phyloP scores from a whole-genome alignment of 2,329 filamentous ascomycete genomes.

The Tolypocladium paradoxum region DNA sequence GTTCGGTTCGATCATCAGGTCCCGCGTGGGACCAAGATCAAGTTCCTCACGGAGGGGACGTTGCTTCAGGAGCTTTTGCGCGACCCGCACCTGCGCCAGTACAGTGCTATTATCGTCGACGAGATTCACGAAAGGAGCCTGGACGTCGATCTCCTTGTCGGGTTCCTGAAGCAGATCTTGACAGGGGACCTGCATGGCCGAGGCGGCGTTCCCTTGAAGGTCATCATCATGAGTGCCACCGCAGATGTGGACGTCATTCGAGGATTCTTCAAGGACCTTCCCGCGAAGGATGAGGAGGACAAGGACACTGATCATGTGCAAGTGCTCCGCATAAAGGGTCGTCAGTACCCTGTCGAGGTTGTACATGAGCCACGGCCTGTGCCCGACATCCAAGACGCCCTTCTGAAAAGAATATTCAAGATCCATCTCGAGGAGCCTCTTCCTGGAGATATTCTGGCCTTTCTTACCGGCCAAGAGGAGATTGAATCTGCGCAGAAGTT shows the following conservation, averaged over 20 bases:
- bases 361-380: conserved; percentile 65
- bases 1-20: conserved; percentile 88
- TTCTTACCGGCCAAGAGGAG: conserved; percentile 85
- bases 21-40: conserved; percentile 74
- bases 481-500: conserved; percentile 74
- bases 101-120: conserved; percentile 86
- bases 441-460: conserved; percentile 90
- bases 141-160: conserved; percentile 83
- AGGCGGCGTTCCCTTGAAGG: conserved; percentile 67
- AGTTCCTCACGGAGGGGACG: conserved; percentile 95
- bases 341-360: conserved; percentile 75
- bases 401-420: conserved; percentile 73
- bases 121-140: conserved; percentile 95
- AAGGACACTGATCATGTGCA: conserved; percentile 15
- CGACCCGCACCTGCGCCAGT: conserved; percentile 72
- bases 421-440: conserved; percentile 80
- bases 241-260: conserved; percentile 73
- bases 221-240: conserved; percentile 95
- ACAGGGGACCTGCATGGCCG: conserved; percentile 50
- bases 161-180: conserved; percentile 75
- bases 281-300: conserved; percentile 3
- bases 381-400: conserved; percentile 69
- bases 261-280: conserved; percentile 53
- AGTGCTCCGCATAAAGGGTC: conserved; percentile 64
- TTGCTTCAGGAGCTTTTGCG: conserved; percentile 84